Evolutionary conservation across 306 rosid species (phyloP).

Genomic region (Trifolium repens): DNA sequence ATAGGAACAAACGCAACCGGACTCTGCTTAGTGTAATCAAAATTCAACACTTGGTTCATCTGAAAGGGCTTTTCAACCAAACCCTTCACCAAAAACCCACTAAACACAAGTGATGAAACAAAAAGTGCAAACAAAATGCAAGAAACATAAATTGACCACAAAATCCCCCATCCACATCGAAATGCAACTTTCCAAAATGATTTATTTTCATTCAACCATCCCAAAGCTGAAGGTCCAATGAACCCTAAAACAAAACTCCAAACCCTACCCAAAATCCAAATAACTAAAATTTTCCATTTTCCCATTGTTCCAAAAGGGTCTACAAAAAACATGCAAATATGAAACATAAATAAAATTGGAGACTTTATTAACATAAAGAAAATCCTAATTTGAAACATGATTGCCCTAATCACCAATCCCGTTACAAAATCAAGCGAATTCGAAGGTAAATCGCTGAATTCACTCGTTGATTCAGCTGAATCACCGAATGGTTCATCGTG

Average conservation of each 20-base stretch:
- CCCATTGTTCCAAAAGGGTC: conserved; percentile 63
- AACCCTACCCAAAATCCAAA: conserved; percentile 33
- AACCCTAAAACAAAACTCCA: conserved; percentile 36
- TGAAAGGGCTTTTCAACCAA: conserved; percentile 74
- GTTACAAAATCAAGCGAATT: conserved; percentile 54
- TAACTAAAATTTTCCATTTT: conserved; percentile 45
- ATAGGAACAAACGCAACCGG: conserved; percentile 82
- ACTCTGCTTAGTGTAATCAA: conserved; percentile 74
- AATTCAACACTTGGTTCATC: conserved; percentile 64
- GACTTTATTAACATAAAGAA: conserved; percentile 55
- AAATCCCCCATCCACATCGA: conserved; percentile 79
- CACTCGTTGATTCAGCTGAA: conserved; percentile 44
- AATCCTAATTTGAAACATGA: conserved; percentile 60
- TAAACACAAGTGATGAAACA: conserved; percentile 56
- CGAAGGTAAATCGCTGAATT: conserved; percentile 44
- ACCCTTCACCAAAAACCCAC: conserved; percentile 61
- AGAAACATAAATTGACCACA: conserved; percentile 76
- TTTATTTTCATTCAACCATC: conserved; percentile 53
- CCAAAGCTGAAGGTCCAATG: conserved; percentile 44
- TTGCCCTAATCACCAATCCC: conserved; percentile 66
- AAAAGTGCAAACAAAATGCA: conserved; percentile 62
- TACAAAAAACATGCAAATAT: conserved; percentile 50
- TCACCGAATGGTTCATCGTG: conserved; percentile 37
- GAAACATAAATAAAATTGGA: conserved; percentile 57
- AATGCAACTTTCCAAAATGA: conserved; percentile 59